These are phyloP conservation scores for Mortierella sp. DNA, from an alignment of 371 early-diverging fungal species.

Conservation along the genomic window DNA sequence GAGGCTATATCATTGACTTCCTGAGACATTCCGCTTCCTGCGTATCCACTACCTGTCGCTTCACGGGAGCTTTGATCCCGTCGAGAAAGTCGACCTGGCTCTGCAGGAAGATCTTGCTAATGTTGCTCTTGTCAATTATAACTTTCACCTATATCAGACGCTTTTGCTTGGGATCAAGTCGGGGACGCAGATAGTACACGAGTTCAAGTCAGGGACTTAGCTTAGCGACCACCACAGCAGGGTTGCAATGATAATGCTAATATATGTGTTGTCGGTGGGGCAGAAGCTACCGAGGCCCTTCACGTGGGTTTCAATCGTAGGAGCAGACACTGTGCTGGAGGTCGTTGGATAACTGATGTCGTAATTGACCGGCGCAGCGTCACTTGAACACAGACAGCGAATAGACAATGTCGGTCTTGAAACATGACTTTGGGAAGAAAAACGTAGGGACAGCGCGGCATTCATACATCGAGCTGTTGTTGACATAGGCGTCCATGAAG, in stretches of 20 bases:
- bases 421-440: conserved; percentile 12
- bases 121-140: conserved; percentile 18
- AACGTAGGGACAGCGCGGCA: conserved; percentile 23
- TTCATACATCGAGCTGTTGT: no score
- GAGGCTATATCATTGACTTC: not conserved
- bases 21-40: not conserved
- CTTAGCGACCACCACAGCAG: conserved; percentile 1
- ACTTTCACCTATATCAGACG: conserved; percentile 9
- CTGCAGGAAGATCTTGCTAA: conserved; percentile 11
- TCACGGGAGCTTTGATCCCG: conserved; percentile 17
- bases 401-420: no score
- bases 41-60: not conserved
- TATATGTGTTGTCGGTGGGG: conserved; percentile 24
- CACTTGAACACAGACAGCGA: no score
- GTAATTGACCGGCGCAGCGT: not conserved
- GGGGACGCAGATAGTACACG: conserved; percentile 11
- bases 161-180: conserved; percentile 6
- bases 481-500: conserved; percentile 25
- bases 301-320: not conserved
- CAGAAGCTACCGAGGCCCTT: conserved; percentile 15
- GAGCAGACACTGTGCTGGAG: not conserved
- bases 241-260: conserved; percentile 33
- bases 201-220: not conserved
- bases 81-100: conserved; percentile 17
- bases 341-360: not conserved